phyloP scores from a whole-genome alignment of 768 basidiomycete species.

The Butyriboletus loyo region DNA sequence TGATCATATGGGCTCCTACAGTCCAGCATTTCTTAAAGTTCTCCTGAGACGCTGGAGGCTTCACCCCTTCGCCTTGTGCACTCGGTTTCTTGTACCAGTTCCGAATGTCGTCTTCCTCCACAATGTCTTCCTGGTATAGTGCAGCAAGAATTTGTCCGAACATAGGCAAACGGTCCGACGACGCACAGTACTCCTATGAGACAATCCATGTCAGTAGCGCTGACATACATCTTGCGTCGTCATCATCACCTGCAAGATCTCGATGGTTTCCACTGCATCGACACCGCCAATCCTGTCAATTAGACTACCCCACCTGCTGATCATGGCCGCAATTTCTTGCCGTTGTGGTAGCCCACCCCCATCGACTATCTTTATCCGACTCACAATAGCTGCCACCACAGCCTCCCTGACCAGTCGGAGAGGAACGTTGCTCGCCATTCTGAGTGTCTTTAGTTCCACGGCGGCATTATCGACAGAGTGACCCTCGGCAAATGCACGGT shows the following conservation, averaged over 20 bases:
- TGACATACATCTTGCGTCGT: not conserved
- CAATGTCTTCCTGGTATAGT: constrained; percentile 88
- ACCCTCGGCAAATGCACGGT: constrained; percentile 87
- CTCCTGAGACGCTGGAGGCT: constrained; percentile 41
- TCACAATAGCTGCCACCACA: constrained; percentile 82
- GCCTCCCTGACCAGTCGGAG: constrained; percentile 82
- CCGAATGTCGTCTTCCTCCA: constrained; percentile 89
- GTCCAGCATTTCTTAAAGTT: constrained; percentile 68
- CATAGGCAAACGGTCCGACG: constrained; percentile 58
- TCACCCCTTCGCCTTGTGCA: constrained; percentile 51
- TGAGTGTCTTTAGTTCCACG: constrained; percentile 92
- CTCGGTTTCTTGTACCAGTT: constrained; percentile 68
- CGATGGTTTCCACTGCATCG: constrained; percentile 77
- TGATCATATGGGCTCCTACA: constrained; percentile 70
- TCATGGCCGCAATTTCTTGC: constrained; percentile 57
- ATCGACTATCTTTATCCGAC: constrained; percentile 60
- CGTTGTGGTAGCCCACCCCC: constrained; percentile 58
- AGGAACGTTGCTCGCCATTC: constrained; percentile 94
- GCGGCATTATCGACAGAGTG: constrained; percentile 92
- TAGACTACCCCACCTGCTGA: constrained; percentile 79
- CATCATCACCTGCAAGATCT: constrained; percentile 65
- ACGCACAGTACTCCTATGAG: constrained; percentile 62
- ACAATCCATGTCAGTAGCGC: not conserved
- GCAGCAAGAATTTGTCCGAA: constrained; percentile 86
- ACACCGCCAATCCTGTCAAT: constrained; percentile 80